These are phyloP conservation scores for Protea cynaroides DNA, from an alignment of 164 flowering plant genomes.

Conservation along the genomic window DNA sequence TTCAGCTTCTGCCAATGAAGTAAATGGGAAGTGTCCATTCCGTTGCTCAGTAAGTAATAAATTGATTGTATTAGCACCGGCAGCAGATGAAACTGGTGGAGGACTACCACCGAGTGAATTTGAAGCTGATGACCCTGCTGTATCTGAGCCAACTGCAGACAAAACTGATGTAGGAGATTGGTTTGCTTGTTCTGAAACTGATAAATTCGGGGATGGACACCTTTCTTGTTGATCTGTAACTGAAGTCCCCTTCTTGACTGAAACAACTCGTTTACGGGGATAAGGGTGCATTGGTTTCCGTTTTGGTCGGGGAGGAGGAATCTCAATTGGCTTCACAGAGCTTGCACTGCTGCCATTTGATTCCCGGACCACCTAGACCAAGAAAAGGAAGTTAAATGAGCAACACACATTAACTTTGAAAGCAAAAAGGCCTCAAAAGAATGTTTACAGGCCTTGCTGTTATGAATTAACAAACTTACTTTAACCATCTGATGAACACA, in stretches of 20 bases:
- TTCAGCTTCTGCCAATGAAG: no score
- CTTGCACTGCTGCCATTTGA: constrained; percentile 27
- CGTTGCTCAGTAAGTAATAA: constrained; percentile 15
- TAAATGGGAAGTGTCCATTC: constrained; percentile 9
- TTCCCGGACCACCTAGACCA: constrained; percentile 50
- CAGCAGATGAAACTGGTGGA: constrained; percentile 48
- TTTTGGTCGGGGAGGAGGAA: constrained; percentile 91
- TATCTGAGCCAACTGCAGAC: constrained; percentile 44
- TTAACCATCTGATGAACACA: constrained; percentile 11
- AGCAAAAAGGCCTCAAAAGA: constrained; percentile 15
- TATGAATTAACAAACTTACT: constrained; percentile 17
- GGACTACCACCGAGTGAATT: constrained; percentile 27
- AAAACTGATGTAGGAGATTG: constrained; percentile 64
- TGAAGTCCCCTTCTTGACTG: constrained; percentile 17
- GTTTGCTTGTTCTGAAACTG: constrained; percentile 36
- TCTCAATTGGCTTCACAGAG: constrained; percentile 52
- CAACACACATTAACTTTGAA: neutral
- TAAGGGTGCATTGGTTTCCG: constrained; percentile 82
- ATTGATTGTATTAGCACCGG: constrained; percentile 19
- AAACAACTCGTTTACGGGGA: constrained; percentile 55
- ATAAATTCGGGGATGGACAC: constrained; percentile 30
- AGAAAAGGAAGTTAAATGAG: constrained; percentile 7
- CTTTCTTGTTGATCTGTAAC: constrained; percentile 21
- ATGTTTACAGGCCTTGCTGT: constrained; percentile 11
- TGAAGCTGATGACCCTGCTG: constrained; percentile 30